Conservation (phyloP, 2,329 filamentous ascomycete species). For the Xylaria sp. region DNA sequence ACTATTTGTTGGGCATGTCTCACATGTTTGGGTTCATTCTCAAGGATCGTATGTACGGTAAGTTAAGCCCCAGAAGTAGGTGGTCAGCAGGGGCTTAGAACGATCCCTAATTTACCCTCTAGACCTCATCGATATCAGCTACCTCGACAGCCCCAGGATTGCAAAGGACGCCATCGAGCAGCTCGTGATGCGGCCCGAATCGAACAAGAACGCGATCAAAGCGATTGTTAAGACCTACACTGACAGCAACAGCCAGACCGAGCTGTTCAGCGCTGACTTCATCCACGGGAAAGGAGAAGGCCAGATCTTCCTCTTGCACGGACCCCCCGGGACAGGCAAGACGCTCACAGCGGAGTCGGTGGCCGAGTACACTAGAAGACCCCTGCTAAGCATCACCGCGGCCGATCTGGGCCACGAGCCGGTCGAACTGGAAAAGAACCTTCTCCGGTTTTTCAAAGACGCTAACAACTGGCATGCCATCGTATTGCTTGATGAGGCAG, state of each 20-base stretch:
- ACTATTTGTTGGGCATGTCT: constrained; percentile 17
- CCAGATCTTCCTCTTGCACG: constrained; percentile 18
- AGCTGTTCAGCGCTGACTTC: constrained; percentile 17
- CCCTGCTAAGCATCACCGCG: constrained; percentile 13
- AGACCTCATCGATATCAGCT: constrained; percentile 16
- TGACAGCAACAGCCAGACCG: constrained; percentile 7
- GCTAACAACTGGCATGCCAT: constrained; percentile 33
- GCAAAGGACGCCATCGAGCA: constrained; percentile 17
- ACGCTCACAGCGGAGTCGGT: constrained; percentile 20
- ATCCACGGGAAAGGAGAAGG: constrained; percentile 23
- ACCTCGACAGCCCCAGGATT: constrained; percentile 9
- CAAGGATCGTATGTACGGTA: constrained; percentile 19
- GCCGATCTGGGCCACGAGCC: constrained; percentile 14
- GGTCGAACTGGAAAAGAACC: constrained; percentile 4
- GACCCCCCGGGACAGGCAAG: constrained; percentile 20
- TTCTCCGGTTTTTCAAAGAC: constrained; percentile 20
- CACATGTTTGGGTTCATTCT: constrained; percentile 22
- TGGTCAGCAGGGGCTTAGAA: no score
- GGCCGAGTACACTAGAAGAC: constrained; percentile 18
- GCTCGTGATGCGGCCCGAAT: constrained; percentile 19
- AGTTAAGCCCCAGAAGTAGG: no score
- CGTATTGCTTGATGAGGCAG: constrained; percentile 41
- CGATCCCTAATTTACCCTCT: no score
- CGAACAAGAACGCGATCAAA: constrained; percentile 20
- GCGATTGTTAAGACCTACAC: constrained; percentile 20